Evolutionary conservation across 1,284 basidiomycete species (phyloP), one percentile per base, ranked within the genome.

Genomic region (Coriolopsis trogii): DNA sequence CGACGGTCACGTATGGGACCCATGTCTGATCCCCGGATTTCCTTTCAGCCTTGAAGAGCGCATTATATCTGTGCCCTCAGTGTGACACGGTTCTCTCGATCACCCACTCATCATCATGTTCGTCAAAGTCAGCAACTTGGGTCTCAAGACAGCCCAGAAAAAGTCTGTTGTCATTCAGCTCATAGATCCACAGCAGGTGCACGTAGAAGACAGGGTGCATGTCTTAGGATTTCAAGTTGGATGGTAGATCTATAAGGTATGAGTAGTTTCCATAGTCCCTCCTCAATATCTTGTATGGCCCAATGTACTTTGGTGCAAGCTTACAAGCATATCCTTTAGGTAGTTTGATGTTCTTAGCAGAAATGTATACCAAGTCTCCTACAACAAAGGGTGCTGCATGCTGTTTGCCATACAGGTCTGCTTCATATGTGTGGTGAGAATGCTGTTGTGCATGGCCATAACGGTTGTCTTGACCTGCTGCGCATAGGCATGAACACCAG

Each of bases 41-140:
- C 67, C 71, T 74, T 2, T 49, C 21, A 0, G 73, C 49, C 28
- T 72, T 54, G 41, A 72, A 74, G 4, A 63, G 13, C 0, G 65
- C 37, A 0, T 53, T 28, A 6, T 30, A 33, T 1, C 63, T 62
- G 28, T 57, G 42, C 0, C 69, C 67, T 1, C 48, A 18, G 43
- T 73, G 72, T 0, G 55, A 24, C 0, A 62, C 4, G 1, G 73
- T 67, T 1, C 56, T 28, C 2, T 70, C 60, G 0, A 73, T 63
- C 1, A 55, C 59, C 67, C 67, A 72, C 42, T 73, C 67, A 1
- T 56, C 48, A 12, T 48, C 43, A 1, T 3, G 4, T 1, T 46
- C 31, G 1, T 36, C 43, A 1, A 46, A n/a, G 10, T 2, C 54
- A 1, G 48, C 28, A 0, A 66, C 30, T 24, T 64, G 62, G 1